Conservation (phyloP, 768 basidiomycete species). For the Phylloporus sp. region DNA sequence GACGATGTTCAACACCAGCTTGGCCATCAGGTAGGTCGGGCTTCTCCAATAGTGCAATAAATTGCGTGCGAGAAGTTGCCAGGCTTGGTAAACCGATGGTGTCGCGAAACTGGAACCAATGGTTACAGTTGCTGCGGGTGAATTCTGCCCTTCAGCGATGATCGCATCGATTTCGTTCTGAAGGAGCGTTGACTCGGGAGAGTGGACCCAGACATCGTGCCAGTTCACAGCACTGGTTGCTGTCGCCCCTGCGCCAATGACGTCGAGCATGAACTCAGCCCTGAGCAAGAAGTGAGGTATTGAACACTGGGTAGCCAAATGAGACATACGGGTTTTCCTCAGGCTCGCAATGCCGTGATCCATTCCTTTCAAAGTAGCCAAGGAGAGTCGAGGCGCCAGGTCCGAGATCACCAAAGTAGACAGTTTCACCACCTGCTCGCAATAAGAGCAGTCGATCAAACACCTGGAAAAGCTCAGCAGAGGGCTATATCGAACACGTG, state of each 20-base stretch:
- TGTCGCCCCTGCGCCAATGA: constrained; percentile 71
- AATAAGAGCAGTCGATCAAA: constrained; percentile 80
- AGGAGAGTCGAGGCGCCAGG: constrained; percentile 57
- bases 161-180: constrained; percentile 44
- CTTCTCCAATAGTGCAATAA: constrained; percentile 48
- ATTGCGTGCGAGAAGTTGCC: constrained; percentile 43
- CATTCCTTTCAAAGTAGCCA: constrained; percentile 72
- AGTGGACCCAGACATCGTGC: constrained; percentile 57
- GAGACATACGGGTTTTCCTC: constrained; percentile 62
- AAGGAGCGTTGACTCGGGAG: constrained; percentile 39
- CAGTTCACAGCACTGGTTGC: constrained; percentile 54
- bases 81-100: constrained; percentile 47
- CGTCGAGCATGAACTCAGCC: constrained; percentile 64
- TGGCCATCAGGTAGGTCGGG: constrained; percentile 59
- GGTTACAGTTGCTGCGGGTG: constrained; percentile 34
- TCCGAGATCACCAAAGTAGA: constrained; percentile 71
- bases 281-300: constrained; percentile 40
- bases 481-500: constrained; percentile 45
- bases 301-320: constrained; percentile 38
- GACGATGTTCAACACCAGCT: constrained; percentile 50
- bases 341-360: constrained; percentile 54
- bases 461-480: constrained; percentile 75
- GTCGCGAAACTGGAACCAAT: constrained; percentile 49
- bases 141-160: constrained; percentile 44
- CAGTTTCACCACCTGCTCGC: constrained; percentile 67